Base-by-base conservation (phyloP, 106 monocot genomes). In the Agapanthus africanus region DNA sequence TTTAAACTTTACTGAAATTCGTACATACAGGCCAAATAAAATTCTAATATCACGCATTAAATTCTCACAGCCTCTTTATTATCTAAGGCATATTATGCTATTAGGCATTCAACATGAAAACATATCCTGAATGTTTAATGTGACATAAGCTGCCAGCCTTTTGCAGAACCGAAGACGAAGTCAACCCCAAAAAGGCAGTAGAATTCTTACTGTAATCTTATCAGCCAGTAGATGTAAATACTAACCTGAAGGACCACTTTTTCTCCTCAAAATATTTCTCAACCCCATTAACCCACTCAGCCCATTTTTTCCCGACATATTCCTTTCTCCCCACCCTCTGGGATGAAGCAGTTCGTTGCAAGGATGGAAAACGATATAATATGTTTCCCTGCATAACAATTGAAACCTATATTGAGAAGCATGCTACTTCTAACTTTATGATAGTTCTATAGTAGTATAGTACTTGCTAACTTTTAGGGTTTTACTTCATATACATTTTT, bases 351-450 rank as follows among this genome's bases (percentile, higher is more conserved):
- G 99, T 99, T 37, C 90, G 70, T 76, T 99, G 99, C 50, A 99
- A 74, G 40, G 99, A 99, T 65, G 93, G 99, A 74, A 99, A 99
- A 30, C 83, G 75, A 73, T 99, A 99, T 16, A 99, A 77, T 76
- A 99, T 99, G 66, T 90, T 90, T 28, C 99, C 99, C 99, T 99
- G 79, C 70, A 79, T n/a, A 54, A 64, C 38, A 61, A 64, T 64
- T n/a, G n/a, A n/a, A n/a, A n/a, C n/a, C n/a, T n/a, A n/a, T n/a
- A n/a, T n/a, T n/a, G n/a, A n/a, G n/a, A n/a, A n/a, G n/a, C n/a
- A n/a, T n/a, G n/a, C n/a, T n/a, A n/a, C n/a, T n/a, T 52, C 25
- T 30, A 30, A 57, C 4, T 21, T 30, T 27, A 54, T 25, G 54
- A 57, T 57, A 57, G 30, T 57, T 30, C 30, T 57, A 3, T 57